Evolutionary conservation across 306 rosid genomes (phyloP), one percentile per base, ranked within the genome.

Genomic region (Benincasa hispida): DNA sequence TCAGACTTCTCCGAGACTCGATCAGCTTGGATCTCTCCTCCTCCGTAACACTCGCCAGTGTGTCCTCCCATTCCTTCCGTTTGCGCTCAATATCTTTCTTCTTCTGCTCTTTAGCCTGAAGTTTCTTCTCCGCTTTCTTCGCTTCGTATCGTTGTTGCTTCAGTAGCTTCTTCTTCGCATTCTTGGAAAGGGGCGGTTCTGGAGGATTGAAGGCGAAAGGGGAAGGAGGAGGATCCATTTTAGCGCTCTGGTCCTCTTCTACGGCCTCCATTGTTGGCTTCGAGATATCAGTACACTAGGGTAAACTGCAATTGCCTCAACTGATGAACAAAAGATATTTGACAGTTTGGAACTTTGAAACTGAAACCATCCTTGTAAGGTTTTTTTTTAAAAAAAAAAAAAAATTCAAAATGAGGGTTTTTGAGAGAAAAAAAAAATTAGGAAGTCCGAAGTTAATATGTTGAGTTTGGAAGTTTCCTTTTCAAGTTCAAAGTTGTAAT

Each of bases 1-100:
- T 83, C 22, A 91, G 59, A 72, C 45, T 82, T 79, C 51, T 85
- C 62, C 97, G 85, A 19, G 91, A 85, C 83, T 88, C 97, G 2
- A 93, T 75, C 35, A 93, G 76, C 87, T 85, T 90, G 75, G 30
- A 34, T 48, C 88, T 84, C 83, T 93, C 98, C 61, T 88, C 97
- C 61, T 91, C 94, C 0, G 84, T 8, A 1, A 87, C 66, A 10
- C 79, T 53, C 1, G 90, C 87, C 35, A 93, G 83, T 5, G 55
- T 88, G 68, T 91, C 91, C 59, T 90, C 90, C 98, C 98, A 93
- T 61, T 91, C 97, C 85, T 80, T 92, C 24, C 96, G 83, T 84
- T 91, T 93, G 34, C 93, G 80, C 82, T 93, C 97, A 0, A 12
- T 82, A 3, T 85, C 88, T 54, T 18, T 83, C 82, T 75, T 88